A percentile compares a stretch with the other conserved stretches of the same genome.
Evolutionary conservation across 192 early-diverging fungal genomes (phyloP).

Genomic region (Umbelopsis sp.): DNA sequence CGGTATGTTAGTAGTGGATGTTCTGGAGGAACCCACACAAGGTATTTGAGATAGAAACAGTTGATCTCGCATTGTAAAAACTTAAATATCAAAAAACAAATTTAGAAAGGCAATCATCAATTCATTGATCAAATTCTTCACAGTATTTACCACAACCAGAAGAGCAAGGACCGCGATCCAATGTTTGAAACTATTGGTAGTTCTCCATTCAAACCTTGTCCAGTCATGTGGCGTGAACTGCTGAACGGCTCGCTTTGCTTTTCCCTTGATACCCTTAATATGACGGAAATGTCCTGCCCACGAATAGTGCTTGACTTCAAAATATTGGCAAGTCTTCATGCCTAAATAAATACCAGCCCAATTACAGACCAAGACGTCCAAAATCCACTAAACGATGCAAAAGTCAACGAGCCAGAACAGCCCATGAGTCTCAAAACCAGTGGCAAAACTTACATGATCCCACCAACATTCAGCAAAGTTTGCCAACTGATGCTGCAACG

Average conservation of each 20-base stretch:
- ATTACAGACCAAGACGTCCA: constrained; percentile 92
- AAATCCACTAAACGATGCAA: constrained; percentile 72
- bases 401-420: background rate
- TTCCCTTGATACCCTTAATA: constrained; percentile 84
- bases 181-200: constrained; percentile 86
- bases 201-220: constrained; percentile 92
- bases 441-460: constrained; percentile 78
- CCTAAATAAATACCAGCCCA: constrained; percentile 94
- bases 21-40: constrained; percentile 90
- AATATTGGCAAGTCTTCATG: constrained; percentile 97
- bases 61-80: constrained; percentile 85
- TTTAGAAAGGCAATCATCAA: background rate
- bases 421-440: background rate
- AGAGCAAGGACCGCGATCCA: constrained; percentile 78
- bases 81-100: constrained; percentile 44
- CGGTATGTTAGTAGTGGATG: constrained; percentile 81
- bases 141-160: constrained; percentile 65
- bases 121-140: background rate
- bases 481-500: constrained; percentile 90
- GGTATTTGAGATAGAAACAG: constrained; percentile 92
- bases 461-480: constrained; percentile 99
- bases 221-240: constrained; percentile 96
- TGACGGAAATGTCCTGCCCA: constrained; percentile 85
- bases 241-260: constrained; percentile 81
- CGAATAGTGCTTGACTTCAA: constrained; percentile 94